Base-by-base conservation (phyloP, 192 early-diverging fungal species). In the Coemansia sp. region DNA sequence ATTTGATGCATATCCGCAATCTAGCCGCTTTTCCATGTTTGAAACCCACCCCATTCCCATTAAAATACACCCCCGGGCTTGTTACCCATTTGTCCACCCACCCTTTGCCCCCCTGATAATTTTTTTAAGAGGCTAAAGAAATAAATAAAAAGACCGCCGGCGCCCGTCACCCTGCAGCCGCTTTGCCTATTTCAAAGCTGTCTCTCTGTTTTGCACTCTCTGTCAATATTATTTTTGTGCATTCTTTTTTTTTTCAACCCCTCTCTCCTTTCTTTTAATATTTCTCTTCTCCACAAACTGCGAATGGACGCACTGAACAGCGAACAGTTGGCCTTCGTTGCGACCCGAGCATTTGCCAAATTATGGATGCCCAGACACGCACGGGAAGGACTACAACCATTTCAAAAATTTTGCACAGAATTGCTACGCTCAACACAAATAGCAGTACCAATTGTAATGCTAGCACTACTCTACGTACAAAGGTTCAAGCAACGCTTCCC, bases 341-440 rank as follows among this genome's bases (percentile, higher is more conserved):
- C 71, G n/a, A 61, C 77, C 16, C 71, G 68, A 57, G 59, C 71
- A 21, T 79, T 79, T 30, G 55, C 60, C 55, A 73, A 71, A 50
- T 53, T 79, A 53, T 79, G 77, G 77, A 70, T 74, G 68, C 60
- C 64, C 9, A 71, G 68, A 54, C 49, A 62, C 54, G 24, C 68
- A 7, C 59, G 64, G 61, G 72, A 68, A 48, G 64, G 69, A 30
- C 66, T 76, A 54, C 74, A 69, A 60, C 57, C 66, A 24, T 81
- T 81, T 51, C 78, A 69, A 54, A 58, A 50, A 26, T 81, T 76
- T 57, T 81, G 78, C 78, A 60, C 38, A 47, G 78, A 76, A 64
- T 67, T 81, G 65, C 70, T 81, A 28, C 66, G 74, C 56, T 71
- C 78, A n/a, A 81, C 78, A 1, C 78, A 81, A 56, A 72, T 81